These are phyloP conservation scores for Geotrichum aggregatum DNA, from an alignment of 1,139 yeast species.

Conservation along the genomic window DNA sequence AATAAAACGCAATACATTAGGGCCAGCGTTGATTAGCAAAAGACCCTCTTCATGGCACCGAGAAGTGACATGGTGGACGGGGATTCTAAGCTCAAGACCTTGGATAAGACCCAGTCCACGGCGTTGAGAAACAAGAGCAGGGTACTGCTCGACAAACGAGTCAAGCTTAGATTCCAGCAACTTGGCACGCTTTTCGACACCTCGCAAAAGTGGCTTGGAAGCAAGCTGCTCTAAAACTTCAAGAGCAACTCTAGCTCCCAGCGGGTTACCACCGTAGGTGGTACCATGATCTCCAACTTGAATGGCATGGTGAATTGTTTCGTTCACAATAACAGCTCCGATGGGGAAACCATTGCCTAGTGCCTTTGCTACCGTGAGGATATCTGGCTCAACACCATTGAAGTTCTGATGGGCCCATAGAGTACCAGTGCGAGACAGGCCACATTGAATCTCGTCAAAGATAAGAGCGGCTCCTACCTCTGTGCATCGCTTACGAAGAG, in stretches of 20 bases:
- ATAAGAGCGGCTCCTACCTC: slow-evolving; percentile 72
- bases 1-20: slow-evolving; percentile 80
- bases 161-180: slow-evolving; percentile 50
- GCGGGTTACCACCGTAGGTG: slow-evolving; percentile 95
- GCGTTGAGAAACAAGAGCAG: slow-evolving; percentile 52
- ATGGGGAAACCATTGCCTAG: slow-evolving; percentile 97
- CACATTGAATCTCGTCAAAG: slow-evolving; percentile 95
- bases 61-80: slow-evolving; percentile 61
- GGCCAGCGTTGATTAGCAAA: slow-evolving; percentile 83
- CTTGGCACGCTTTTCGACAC: slow-evolving; percentile 57
- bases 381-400: slow-evolving; percentile 89
- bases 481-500: slow-evolving; percentile 63
- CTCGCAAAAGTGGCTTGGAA: slow-evolving; percentile 52
- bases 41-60: slow-evolving; percentile 76
- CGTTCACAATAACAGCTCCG: slow-evolving; percentile 87
- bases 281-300: slow-evolving; percentile 96
- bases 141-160: slow-evolving; percentile 52
- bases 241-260: slow-evolving; percentile 77
- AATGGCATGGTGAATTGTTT: slow-evolving; percentile 64
- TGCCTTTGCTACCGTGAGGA: slow-evolving; percentile 90
- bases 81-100: slow-evolving; percentile 70
- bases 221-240: slow-evolving; percentile 69
- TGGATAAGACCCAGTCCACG: slow-evolving; percentile 86
- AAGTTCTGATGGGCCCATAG: slow-evolving; percentile 86
- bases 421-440: slow-evolving; percentile 87